Base-by-base conservation (phyloP, 257 asterid species). In the Catharanthus roseus region DNA sequence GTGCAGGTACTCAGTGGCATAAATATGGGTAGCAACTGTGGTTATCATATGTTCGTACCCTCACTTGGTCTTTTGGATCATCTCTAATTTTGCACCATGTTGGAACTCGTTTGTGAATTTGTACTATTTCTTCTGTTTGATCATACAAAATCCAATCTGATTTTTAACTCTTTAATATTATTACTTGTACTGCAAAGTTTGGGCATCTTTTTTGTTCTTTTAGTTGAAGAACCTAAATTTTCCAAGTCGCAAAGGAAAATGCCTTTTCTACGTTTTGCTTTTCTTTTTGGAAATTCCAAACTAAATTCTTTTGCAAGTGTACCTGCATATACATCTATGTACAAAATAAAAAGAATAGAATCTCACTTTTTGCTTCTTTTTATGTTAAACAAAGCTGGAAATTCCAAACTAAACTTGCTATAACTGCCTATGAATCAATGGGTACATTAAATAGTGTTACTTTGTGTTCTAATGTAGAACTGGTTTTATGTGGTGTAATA, bases 1-100 rank as follows among this genome's bases (percentile, higher is more conserved):
- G 79, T 86, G 83, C 85, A 91, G 97, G 97, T 91, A 64, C 72
- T 91, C 81, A 91, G 97, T 69, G 97, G 97, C 82, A 91, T 91
- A 71, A 91, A 91, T 75, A 87, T 80, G 91, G 96, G 96, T 68
- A 87, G 96, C 89, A 91, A 91, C 78, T 89, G 92, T 54, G 92
- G 97, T 57, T 91, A 87, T 85, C 91, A 87, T 80, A 82, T 86
- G 96, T 89, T 72, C 79, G 97, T 85, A 69, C 42, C 50, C 56
- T 73, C 55, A 34, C 69, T 69, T 24, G 72, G 39, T 23, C 78
- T 65, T 77, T 72, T 53, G 16, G 50, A 65, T 69, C 33, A 54
- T 47, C 70, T 69, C 54, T 23, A 26, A 62, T 15, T 5, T 26
- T 49, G 45, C 26, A 58, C 56, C 53, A 31, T 69, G 66, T 41